phyloP scores from a whole-genome alignment of 306 rosid species.

The Hippophae gyantsensis region DNA sequence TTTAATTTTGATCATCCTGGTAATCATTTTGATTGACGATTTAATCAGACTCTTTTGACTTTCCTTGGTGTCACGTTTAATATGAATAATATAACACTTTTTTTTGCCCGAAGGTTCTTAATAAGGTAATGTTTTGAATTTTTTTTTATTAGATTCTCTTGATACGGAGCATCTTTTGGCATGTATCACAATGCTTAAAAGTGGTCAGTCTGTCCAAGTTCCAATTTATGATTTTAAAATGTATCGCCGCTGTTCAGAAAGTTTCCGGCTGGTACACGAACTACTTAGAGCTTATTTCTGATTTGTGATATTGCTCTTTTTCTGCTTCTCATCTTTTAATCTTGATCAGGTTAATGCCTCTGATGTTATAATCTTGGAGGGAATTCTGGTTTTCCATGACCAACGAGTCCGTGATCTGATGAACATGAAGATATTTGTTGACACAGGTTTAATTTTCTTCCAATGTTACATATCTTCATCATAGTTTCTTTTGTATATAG shows the following conservation, averaged over 20 bases:
- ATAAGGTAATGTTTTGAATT: background rate
- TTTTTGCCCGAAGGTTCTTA: background rate
- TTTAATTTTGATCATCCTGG: conserved; percentile 98
- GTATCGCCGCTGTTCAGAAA: conserved; percentile 71
- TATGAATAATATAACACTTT: background rate
- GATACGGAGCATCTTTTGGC: conserved; percentile 87
- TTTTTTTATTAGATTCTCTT: conserved; percentile 51
- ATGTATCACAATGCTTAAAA: conserved; percentile 52
- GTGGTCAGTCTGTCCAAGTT: conserved; percentile 67
- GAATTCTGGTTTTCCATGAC: conserved; percentile 95
- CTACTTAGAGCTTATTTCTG: background rate
- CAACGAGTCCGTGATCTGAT: conserved; percentile 80
- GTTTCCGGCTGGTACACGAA: conserved; percentile 71
- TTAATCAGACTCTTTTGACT: background rate
- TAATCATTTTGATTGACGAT: conserved; percentile 12
- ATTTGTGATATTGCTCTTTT: background rate
- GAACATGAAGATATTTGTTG: conserved; percentile 98
- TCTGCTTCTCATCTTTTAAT: no score
- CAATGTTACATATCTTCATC: background rate
- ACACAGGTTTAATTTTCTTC: conserved; percentile 49
- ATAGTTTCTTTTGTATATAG: background rate
- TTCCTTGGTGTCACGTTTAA: background rate
- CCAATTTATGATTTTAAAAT: conserved; percentile 89
- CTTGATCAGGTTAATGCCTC: conserved; percentile 78
- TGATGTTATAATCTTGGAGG: conserved; percentile 98